phyloP scores from a whole-genome alignment of 306 rosid genomes.

The Fragaria nilgerrensis region DNA sequence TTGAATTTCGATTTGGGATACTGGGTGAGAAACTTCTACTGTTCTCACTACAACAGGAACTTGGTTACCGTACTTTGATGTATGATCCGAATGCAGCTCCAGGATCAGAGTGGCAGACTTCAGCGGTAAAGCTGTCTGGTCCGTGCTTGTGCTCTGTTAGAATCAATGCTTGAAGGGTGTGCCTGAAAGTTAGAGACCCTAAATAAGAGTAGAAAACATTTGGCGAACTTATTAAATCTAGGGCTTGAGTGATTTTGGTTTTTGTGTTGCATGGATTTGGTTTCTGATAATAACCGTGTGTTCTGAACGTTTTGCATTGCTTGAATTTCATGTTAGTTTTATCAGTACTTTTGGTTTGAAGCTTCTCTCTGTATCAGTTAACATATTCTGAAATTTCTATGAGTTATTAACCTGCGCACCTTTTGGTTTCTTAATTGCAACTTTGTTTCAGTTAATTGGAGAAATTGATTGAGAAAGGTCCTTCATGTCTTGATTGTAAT shows the following conservation, averaged over 20 bases:
- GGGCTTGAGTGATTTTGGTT: background rate
- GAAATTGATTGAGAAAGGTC: background rate
- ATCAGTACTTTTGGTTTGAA: background rate
- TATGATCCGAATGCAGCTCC: constrained; percentile 85
- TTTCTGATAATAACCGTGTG: background rate
- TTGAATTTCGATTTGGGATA: constrained; percentile 75
- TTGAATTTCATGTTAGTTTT: background rate
- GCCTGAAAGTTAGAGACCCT: constrained; percentile 14
- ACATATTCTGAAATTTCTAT: background rate
- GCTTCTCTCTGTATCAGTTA: background rate
- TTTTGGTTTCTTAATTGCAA: background rate
- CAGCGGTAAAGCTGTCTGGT: constrained; percentile 70
- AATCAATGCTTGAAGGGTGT: constrained; percentile 54
- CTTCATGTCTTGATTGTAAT: background rate
- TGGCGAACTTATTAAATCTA: background rate
- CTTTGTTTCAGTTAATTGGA: background rate
- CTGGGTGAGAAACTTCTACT: constrained; percentile 66
- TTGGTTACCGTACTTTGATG: constrained; percentile 59
- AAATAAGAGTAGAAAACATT: background rate
- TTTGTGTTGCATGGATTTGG: background rate
- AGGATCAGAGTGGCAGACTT: constrained; percentile 81
- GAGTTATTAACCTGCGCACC: background rate
- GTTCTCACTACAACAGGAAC: constrained; percentile 56
- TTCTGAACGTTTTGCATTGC: background rate
- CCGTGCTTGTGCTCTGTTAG: constrained; percentile 82